phyloP scores from a whole-genome alignment of 148 eudicot species.

The Talinum fruticosum region DNA sequence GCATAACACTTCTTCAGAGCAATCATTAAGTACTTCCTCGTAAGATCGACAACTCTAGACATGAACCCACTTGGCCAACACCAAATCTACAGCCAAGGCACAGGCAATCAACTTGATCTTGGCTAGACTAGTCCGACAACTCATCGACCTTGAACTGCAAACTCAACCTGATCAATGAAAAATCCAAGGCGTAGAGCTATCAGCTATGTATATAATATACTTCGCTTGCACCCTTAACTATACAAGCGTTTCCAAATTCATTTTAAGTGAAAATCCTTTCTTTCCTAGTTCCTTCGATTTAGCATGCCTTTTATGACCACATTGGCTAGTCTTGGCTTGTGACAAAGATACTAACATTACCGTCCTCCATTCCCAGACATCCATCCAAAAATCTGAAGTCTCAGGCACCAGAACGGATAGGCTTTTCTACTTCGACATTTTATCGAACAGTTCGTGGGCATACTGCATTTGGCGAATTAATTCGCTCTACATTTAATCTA shows the following conservation, averaged over 20 bases:
- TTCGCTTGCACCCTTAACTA: background rate
- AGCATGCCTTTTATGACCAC: background rate
- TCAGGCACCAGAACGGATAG: background rate
- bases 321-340: background rate
- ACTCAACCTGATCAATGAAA: background rate
- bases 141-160: background rate
- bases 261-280: background rate
- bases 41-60: too few species aligned
- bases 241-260: background rate
- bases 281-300: background rate
- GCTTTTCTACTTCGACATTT: constrained; percentile 1
- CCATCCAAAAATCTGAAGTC: background rate
- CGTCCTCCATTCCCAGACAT: background rate
- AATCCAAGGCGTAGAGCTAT: background rate
- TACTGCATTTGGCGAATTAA: background rate
- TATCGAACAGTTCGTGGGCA: constrained; percentile 8
- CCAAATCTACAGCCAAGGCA: too few species aligned
- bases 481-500: background rate
- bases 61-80: too few species aligned
- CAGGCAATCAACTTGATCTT: too few species aligned
- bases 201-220: background rate
- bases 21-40: too few species aligned
- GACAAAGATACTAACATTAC: too few species aligned
- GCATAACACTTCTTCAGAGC: too few species aligned
- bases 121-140: too few species aligned